Percentiles rank a stretch among this genome's conserved stretches.
Conservation (phyloP, 495 filamentous ascomycete species). For the Amorphotheca resinae region DNA sequence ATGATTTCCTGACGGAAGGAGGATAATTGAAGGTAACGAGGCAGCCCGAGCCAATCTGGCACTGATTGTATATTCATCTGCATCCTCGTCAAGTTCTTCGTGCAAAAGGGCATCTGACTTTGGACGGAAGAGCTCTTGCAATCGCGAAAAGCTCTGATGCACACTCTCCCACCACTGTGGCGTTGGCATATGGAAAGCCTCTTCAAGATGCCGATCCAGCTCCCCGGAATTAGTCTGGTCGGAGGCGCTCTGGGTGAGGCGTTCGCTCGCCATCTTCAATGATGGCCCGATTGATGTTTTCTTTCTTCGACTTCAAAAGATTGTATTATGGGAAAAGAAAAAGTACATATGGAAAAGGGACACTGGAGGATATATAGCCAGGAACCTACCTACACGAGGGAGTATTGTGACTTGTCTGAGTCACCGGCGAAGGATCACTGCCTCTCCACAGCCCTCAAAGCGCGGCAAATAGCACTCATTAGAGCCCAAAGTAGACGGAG, state of each 20-base stretch:
- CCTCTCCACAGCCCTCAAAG: too few species aligned
- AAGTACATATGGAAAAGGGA: too few species aligned
- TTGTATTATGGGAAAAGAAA: too few species aligned
- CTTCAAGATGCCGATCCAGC: neutral
- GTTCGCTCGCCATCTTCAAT: neutral
- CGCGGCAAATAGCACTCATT: too few species aligned
- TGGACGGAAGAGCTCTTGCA: neutral
- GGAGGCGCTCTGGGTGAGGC: neutral
- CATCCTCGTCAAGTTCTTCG: neutral
- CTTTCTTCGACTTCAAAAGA: too few species aligned
- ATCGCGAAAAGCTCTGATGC: neutral
- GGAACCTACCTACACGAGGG: too few species aligned
- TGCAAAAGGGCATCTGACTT: neutral
- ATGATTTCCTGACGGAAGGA: neutral
- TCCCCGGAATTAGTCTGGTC: neutral
- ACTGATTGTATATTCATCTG: neutral
- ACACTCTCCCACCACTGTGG: neutral
- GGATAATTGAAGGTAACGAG: constrained; percentile 9
- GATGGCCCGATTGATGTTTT: too few species aligned
- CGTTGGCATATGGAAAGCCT: neutral
- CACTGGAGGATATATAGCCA: too few species aligned
- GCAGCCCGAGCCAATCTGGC: neutral
- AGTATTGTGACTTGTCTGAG: too few species aligned
- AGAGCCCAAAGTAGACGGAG: too few species aligned
- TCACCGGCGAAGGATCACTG: too few species aligned